Evolutionary conservation across 148 eudicot genomes (phyloP), one percentile per base, ranked within the genome.

Genomic region (Camellia lanceoleosa): DNA sequence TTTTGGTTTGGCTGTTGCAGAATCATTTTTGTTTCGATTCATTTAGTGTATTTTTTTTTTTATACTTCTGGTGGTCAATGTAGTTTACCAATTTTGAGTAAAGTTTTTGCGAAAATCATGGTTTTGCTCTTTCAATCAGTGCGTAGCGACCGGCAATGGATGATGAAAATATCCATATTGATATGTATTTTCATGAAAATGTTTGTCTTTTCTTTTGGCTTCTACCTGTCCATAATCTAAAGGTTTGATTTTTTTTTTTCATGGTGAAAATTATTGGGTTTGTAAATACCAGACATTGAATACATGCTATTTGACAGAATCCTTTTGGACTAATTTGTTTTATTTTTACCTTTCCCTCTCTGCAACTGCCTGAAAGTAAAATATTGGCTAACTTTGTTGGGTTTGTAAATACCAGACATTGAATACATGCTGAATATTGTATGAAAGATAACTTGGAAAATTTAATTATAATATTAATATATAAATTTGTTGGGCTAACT

Each of bases 41-140:
- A n/a, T n/a, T n/a, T n/a, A n/a, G n/a, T n/a, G n/a, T n/a, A n/a
- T n/a, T n/a, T n/a, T n/a, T n/a, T n/a, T n/a, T n/a, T n/a, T n/a
- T n/a, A n/a, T n/a, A n/a, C n/a, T n/a, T n/a, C n/a, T n/a, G n/a
- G n/a, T n/a, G n/a, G n/a, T n/a, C n/a, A n/a, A n/a, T n/a, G n/a
- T n/a, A n/a, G n/a, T n/a, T n/a, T n/a, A n/a, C n/a, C n/a, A n/a
- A n/a, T n/a, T n/a, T n/a, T n/a, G n/a, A n/a, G n/a, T n/a, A n/a
- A n/a, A n/a, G n/a, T n/a, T n/a, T n/a, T n/a, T n/a, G n/a, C 79
- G 91, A 76, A 92, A 87, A 56, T 89, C 92, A 5, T 92, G 98
- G 98, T 82, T 92, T 80, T 94, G 97, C 76, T 86, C 98, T 77
- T 83, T 92, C n/a, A 86, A 85, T 81, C 91, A 89, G 10, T 86